phyloP scores from a whole-genome alignment of 345 rosid species.

The Limnanthes douglasii region DNA sequence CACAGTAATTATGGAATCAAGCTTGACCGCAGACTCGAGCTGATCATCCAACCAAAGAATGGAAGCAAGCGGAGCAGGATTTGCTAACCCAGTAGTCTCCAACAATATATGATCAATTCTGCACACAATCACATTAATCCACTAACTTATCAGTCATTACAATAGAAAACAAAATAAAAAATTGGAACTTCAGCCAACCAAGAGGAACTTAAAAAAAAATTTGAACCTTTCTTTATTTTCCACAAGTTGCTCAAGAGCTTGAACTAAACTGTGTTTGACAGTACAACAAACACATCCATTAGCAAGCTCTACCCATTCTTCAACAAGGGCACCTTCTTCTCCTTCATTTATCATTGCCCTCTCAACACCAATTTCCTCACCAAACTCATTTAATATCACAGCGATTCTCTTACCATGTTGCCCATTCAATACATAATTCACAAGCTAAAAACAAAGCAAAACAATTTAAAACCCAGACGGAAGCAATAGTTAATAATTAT shows the following conservation, averaged over 20 bases:
- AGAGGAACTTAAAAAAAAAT: too few species aligned
- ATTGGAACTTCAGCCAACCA: too few species aligned
- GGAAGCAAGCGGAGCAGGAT: constrained; percentile 91
- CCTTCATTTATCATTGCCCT: constrained; percentile 98
- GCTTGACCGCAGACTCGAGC: constrained; percentile 76
- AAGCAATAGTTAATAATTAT: too few species aligned
- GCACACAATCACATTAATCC: constrained; percentile 4
- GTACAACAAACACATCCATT: constrained; percentile 93
- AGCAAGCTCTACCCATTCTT: constrained; percentile 93
- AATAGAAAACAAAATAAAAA: too few species aligned
- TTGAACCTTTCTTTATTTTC: constrained; percentile 58
- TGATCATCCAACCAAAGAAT: constrained; percentile 96
- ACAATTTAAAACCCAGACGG: not conserved
- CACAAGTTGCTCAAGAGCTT: constrained; percentile 88
- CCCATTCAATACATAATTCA: constrained; percentile 53
- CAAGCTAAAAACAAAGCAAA: constrained; percentile 35
- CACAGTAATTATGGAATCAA: constrained; percentile 84
- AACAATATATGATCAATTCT: constrained; percentile 89
- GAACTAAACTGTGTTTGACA: constrained; percentile 86
- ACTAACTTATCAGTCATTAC: not conserved
- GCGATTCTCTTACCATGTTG: constrained; percentile 89
- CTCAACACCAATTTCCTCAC: constrained; percentile 94
- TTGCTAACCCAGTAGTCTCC: constrained; percentile 98
- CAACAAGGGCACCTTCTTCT: constrained; percentile 67
- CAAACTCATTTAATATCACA: constrained; percentile 90